Evolutionary conservation across 2,329 filamentous ascomycete species (phyloP), one percentile per base, ranked within the genome.

Genomic region (Pseudogymnoascus sp.): DNA sequence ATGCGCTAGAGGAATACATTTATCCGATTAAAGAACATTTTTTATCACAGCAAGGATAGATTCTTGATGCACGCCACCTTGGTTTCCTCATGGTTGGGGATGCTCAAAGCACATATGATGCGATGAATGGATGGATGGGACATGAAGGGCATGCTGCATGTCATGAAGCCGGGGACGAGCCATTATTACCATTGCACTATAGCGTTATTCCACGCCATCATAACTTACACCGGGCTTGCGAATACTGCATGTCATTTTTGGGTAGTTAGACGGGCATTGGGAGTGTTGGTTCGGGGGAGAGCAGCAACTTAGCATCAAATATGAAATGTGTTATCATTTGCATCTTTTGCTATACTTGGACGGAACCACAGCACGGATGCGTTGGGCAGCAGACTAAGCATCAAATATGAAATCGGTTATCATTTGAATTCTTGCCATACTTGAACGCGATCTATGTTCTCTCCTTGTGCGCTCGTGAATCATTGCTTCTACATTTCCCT

Each of bases 11-110:
- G 11, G n/a, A 53, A 16, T 53, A 53, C 26, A 33, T 35, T 56
- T 56, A 56, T 56, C 50, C 50, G 50, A 56, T 56, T 56, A 35
- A 56, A 56, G 50, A 56, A 56, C 50, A 56, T 56, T 56, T 56
- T 56, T 56, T 53, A 53, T 53, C 47, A 19, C 26, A 4, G 10
- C 26, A 53, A 13, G 47, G 47, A 53, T 53, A 53, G 47, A 53
- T 53, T 53, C 47, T 53, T 31, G 47, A 53, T 53, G 47, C 47
- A 53, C 47, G 11, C 8, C 47, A 31, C 6, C 47, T 16, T 26
- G 19, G n/a, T 31, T 53, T 31, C 10, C n/a, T 31, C 47, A 19
- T 31, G 47, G 47, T 53, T 31, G 47, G 26, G 21, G 16, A 53
- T 53, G 47, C 47, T 19, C 47, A n/a, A 31, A 53, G 47, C 47